Evolutionary conservation across 2,329 filamentous ascomycete genomes (phyloP), one percentile per base, ranked within the genome.

Genomic region (Bipolaris cookei): DNA sequence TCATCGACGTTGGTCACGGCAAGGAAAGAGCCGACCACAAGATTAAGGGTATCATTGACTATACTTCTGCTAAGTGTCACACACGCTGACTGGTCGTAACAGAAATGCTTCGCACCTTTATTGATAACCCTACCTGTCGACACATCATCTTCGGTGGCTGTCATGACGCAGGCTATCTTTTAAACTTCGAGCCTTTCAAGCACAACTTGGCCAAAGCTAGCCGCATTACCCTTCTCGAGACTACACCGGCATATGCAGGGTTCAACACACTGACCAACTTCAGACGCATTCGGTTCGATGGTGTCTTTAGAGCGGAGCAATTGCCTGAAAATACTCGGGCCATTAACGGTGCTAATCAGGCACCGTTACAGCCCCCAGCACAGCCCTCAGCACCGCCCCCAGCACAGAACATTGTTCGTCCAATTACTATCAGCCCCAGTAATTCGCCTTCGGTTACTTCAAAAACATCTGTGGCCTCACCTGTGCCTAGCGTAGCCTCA

Each of bases 1-100:
- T 81, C 70, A 73, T 81, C 52, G 80, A 82, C 61, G 79, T 81
- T 30, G 80, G 80, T 18, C 71, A 71, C 51, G 79, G 78, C 25
- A 81, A 81, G 54, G 80, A 81, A 59, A 70, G 76, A 44, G 79
- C 79, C 41, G 80, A 81, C 58, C 76, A 81, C 66, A 81, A 80
- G 58, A 76, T 81, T 61, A 77, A 75, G 68, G 77, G 77, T 77
- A 66, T 8, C 28, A 30, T 11, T 16, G 13, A 0, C 37, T 35
- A n/a, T 21, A 32, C 3, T 43, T 2, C 3, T 4, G n/a, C 14
- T 7, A 20, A 0, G n/a, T 30, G 14, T 8, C 6, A 20, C 28
- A 6, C 6, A 7, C 50, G n/a, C 59, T 70, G 16, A 71, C 32
- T 5, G 16, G 11, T 8, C 1, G 6, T 11, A 1, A 16, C 62